A percentile compares a stretch with the other conserved stretches of the same genome.
Conservation (phyloP, 352 stramenopile genomes). For the Elongisporangium anandrum region DNA sequence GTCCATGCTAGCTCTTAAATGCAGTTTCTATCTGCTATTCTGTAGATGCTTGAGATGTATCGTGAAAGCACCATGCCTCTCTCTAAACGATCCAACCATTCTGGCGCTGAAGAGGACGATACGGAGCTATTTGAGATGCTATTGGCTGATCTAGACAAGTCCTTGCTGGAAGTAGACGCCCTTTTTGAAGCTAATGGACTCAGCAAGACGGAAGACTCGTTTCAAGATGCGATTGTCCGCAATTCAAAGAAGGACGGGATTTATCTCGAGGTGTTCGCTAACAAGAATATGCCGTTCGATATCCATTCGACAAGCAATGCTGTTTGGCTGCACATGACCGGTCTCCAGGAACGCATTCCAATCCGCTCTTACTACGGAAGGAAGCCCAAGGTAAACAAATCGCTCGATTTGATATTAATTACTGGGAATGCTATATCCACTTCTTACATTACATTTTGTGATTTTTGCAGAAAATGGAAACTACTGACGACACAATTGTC, state of each 20-base stretch:
- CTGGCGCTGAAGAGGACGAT: constrained; percentile 16
- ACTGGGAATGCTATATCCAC: neutral
- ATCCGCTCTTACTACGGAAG: constrained; percentile 32
- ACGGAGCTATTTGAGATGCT: constrained; percentile 23
- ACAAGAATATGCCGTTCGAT: constrained; percentile 34
- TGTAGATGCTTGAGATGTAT: constrained; percentile 25
- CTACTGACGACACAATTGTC: constrained; percentile 24
- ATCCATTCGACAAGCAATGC: constrained; percentile 24
- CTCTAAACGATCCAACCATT: constrained; percentile 18
- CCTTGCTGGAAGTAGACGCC: constrained; percentile 20
- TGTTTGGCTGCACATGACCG: constrained; percentile 26
- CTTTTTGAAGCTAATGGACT: constrained; percentile 34
- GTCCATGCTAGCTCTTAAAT: neutral
- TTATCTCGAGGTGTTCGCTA: constrained; percentile 35
- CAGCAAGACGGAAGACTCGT: constrained; percentile 19
- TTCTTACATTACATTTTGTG: neutral
- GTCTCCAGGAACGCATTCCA: constrained; percentile 28
- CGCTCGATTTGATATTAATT: neutral
- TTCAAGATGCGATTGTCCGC: constrained; percentile 27
- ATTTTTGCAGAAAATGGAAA: constrained; percentile 18
- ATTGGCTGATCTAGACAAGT: constrained; percentile 22
- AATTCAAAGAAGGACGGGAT: constrained; percentile 23
- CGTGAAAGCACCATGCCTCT: constrained; percentile 11
- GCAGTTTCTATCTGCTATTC: neutral
- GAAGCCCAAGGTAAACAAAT: constrained; percentile 11